These are phyloP conservation scores for Talaromyces thailandensis DNA, from an alignment of 495 filamentous ascomycete genomes.

Conservation along the genomic window DNA sequence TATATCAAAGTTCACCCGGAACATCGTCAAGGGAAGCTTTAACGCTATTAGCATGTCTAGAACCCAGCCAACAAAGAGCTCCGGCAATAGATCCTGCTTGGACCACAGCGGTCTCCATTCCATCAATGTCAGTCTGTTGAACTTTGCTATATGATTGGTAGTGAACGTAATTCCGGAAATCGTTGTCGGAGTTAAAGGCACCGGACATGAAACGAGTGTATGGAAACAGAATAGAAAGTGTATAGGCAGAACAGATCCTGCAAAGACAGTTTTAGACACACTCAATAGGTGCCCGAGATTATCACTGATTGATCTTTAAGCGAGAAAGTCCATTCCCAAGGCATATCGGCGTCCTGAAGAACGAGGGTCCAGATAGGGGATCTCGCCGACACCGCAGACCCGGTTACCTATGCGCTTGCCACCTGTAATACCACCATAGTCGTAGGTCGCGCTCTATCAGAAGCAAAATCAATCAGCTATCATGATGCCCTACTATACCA, in stretches of 20 bases:
- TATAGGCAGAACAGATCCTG: not conserved
- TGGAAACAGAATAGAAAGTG: not conserved
- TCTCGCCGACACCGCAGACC: constrained; percentile 34
- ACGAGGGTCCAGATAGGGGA: constrained; percentile 38
- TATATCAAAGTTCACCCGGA: no score
- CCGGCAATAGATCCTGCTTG: no score
- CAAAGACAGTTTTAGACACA: not conserved
- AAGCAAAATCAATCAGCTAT: not conserved
- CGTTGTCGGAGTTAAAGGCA: no score
- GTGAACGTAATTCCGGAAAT: no score
- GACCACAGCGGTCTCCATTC: no score
- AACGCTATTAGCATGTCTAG: no score
- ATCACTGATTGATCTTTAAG: constrained; percentile 4
- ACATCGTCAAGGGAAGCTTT: no score
- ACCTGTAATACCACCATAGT: constrained; percentile 30
- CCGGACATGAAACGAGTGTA: not conserved
- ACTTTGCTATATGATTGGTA: no score
- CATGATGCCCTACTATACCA: not conserved
- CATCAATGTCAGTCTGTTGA: no score
- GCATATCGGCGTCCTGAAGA: constrained; percentile 31
- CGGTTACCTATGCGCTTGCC: constrained; percentile 24
- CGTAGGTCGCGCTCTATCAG: constrained; percentile 39
- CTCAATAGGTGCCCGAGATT: not conserved
- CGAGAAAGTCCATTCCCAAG: constrained; percentile 7
- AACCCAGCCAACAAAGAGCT: no score